phyloP scores from a whole-genome alignment of 345 rosid genomes.

The Iberis pinnata region DNA sequence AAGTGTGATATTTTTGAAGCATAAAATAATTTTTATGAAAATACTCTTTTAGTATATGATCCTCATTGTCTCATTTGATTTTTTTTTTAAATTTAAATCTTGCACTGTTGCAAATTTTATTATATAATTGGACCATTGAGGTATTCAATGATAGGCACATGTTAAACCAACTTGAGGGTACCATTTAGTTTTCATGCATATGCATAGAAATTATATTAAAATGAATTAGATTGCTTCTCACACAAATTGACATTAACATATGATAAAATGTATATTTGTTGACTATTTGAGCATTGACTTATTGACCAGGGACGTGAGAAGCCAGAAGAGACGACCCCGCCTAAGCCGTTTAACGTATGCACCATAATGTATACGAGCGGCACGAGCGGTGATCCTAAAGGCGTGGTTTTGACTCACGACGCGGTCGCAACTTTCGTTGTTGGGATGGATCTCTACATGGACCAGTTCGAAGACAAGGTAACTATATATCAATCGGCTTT shows the following conservation, averaged over 20 bases:
- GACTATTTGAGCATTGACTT: not conserved
- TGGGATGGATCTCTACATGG: conserved; percentile 74
- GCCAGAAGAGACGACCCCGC: conserved; percentile 45
- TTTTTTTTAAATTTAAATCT: too few relatives aligned
- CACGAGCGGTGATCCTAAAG: conserved; percentile 96
- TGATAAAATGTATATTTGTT: not conserved
- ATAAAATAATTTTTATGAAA: too few relatives aligned
- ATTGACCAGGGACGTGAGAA: conserved; percentile 58
- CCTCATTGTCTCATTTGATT: too few relatives aligned
- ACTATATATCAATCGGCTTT: not conserved
- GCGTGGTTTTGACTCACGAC: conserved; percentile 86
- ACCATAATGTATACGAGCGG: conserved; percentile 98
- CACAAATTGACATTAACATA: not conserved
- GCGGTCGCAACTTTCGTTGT: conserved; percentile 46
- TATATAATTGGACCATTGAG: too few relatives aligned
- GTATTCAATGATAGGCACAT: too few relatives aligned
- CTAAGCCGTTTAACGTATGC: conserved; percentile 62
- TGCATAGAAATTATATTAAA: not conserved
- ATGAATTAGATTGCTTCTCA: conserved; percentile 15
- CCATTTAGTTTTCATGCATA: not conserved
- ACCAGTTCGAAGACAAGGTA: conserved; percentile 91
- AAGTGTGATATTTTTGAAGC: too few relatives aligned
- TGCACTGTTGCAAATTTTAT: too few relatives aligned
- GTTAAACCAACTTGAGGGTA: conserved; percentile 12
- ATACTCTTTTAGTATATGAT: too few relatives aligned